Evolutionary conservation across 2,329 filamentous ascomycete genomes (phyloP).

Genomic region (Elsinoe batatas): DNA sequence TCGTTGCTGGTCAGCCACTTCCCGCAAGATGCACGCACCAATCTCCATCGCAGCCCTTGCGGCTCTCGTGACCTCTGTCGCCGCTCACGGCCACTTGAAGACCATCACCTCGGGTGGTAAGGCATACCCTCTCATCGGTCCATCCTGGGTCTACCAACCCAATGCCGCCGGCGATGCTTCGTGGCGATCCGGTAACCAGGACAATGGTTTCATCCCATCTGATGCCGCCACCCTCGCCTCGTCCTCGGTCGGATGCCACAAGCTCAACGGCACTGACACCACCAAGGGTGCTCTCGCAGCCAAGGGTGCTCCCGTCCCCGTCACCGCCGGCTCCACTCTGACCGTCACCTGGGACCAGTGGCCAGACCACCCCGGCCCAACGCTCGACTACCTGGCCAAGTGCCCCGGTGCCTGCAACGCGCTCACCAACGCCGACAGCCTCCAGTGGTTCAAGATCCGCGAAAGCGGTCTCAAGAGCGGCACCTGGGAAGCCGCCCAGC

Average conservation of each 20-base stretch:
- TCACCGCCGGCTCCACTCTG: constrained; percentile 27
- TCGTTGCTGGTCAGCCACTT: constrained; percentile 11
- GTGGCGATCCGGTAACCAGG: constrained; percentile 29
- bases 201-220: constrained; percentile 29
- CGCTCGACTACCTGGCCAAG: constrained; percentile 28
- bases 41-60: constrained; percentile 12
- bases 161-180: constrained; percentile 39
- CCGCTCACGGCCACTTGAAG: constrained; percentile 37
- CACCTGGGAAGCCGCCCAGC: constrained; percentile 46
- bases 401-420: constrained; percentile 33
- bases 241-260: constrained; percentile 30
- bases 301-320: constrained; percentile 25
- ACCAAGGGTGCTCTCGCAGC: constrained; percentile 16
- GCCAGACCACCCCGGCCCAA: constrained; percentile 31
- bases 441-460: constrained; percentile 57
- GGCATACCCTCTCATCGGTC: constrained; percentile 35
- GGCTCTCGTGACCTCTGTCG: constrained; percentile 27
- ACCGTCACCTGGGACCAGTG: constrained; percentile 26
- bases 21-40: background rate
- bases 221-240: constrained; percentile 19
- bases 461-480: constrained; percentile 44
- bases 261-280: constrained; percentile 16
- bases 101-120: constrained; percentile 38
- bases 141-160: constrained; percentile 37
- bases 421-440: constrained; percentile 43